Evolutionary conservation across 768 basidiomycete species (phyloP).

Genomic region (Trametes coccinea): DNA sequence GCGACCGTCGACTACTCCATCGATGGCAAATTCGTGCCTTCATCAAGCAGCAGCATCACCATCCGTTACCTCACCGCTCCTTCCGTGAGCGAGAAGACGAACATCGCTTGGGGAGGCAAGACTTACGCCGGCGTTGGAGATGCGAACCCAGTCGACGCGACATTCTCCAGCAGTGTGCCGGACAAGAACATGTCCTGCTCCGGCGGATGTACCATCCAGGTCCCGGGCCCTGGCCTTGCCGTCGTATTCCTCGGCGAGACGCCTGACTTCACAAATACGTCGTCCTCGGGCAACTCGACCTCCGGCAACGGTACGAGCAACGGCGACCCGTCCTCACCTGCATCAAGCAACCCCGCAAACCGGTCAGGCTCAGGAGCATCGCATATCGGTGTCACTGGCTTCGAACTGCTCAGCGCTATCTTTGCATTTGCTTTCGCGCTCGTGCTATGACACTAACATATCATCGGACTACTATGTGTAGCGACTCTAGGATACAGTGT

Average conservation of each 20-base stretch:
- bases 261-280: not conserved
- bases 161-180: slow-evolving; percentile 29
- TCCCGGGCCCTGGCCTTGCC: slow-evolving; percentile 51
- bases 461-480: not conserved
- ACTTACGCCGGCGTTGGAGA: slow-evolving; percentile 45
- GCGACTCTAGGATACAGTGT: not conserved
- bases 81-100: slow-evolving; percentile 47
- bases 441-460: not conserved
- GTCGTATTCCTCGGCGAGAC: slow-evolving; percentile 39
- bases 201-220: slow-evolving; percentile 46
- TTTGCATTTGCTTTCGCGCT: not conserved
- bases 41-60: slow-evolving; percentile 32
- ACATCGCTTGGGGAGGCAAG: slow-evolving; percentile 64
- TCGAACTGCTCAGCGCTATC: not conserved
- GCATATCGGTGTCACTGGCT: not conserved
- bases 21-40: slow-evolving; percentile 35
- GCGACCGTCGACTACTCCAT: slow-evolving; percentile 43
- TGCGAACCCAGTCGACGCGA: slow-evolving; percentile 34
- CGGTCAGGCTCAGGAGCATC: not conserved
- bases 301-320: not conserved
- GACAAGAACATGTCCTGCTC: slow-evolving; percentile 41
- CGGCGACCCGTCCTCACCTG: not conserved
- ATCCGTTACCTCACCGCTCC: slow-evolving; percentile 53
- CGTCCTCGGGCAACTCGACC: not conserved
- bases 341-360: not conserved